Evolutionary conservation across 1,284 basidiomycete genomes (phyloP).

Genomic region (Trichosporon sp.): DNA sequence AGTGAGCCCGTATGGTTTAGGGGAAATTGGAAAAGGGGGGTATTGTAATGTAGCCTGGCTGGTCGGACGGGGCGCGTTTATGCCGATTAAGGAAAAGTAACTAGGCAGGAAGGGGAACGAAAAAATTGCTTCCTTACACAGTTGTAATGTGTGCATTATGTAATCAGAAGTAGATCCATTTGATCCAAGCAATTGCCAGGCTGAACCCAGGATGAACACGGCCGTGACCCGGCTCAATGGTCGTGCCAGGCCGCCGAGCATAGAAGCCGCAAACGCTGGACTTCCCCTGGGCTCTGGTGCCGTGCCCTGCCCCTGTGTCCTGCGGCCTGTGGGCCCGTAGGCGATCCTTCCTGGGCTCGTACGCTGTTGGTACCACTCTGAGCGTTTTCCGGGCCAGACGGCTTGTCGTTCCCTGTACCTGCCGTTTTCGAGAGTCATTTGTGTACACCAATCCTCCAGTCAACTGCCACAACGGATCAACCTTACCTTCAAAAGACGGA

Average conservation of each 20-base stretch:
- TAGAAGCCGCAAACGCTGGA: not conserved
- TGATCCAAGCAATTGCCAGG: not conserved
- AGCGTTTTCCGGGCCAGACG: conserved; percentile 10
- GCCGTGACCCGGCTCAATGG: not conserved
- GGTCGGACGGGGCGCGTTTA: not conserved
- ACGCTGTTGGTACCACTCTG: not conserved
- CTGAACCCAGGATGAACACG: not conserved
- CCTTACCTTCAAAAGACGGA: conserved; percentile 13
- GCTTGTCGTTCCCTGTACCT: conserved; percentile 15
- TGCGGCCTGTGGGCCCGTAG: not conserved
- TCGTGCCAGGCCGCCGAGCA: not conserved
- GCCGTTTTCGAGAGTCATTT: conserved; percentile 10
- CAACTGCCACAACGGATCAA: conserved; percentile 18
- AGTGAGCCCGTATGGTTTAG: not conserved
- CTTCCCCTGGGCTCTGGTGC: not conserved
- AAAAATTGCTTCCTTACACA: not conserved
- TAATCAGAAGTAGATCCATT: conserved; percentile 8
- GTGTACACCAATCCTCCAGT: conserved; percentile 9
- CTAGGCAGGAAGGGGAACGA: conserved; percentile 10
- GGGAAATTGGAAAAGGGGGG: conserved; percentile 8
- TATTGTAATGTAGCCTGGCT: conserved; percentile 6
- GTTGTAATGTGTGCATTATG: conserved; percentile 14
- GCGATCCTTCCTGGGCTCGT: not conserved
- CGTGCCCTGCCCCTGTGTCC: not conserved
- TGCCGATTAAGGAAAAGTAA: conserved; percentile 12